These are phyloP conservation scores for Achaetomium macrosporum DNA, from an alignment of 2,329 filamentous ascomycete species.

Conservation along the genomic window DNA sequence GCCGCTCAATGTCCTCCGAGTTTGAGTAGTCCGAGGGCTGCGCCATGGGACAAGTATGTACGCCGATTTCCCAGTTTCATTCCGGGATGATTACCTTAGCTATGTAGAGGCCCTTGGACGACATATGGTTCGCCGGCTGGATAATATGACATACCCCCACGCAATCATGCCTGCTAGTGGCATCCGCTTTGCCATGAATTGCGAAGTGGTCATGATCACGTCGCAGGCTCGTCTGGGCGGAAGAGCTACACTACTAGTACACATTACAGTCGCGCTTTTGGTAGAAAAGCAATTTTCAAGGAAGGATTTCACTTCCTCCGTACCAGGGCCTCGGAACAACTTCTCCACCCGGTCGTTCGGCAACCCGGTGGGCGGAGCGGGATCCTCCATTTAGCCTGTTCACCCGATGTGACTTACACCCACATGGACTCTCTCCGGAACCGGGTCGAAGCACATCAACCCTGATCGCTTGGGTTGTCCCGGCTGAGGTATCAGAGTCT, in stretches of 20 bases:
- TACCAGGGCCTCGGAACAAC: too few relatives aligned
- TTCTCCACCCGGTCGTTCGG: background rate
- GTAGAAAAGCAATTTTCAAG: too few relatives aligned
- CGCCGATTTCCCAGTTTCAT: background rate
- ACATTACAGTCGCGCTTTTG: too few relatives aligned
- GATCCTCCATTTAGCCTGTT: constrained; percentile 19
- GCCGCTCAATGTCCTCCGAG: constrained; percentile 33
- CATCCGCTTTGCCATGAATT: background rate
- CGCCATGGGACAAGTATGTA: background rate
- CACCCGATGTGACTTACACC: constrained; percentile 14
- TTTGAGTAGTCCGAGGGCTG: constrained; percentile 23
- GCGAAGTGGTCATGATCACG: background rate
- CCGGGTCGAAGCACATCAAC: background rate
- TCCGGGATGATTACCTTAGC: background rate
- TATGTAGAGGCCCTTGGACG: background rate
- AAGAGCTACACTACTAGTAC: background rate
- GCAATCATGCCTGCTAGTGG: too few relatives aligned
- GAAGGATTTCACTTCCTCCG: too few relatives aligned
- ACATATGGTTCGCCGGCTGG: background rate
- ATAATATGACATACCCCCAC: too few relatives aligned
- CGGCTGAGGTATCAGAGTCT: background rate
- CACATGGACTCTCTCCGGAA: background rate
- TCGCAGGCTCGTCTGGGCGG: background rate
- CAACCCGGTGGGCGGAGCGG: background rate
- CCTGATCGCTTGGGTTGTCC: background rate